These are phyloP conservation scores for Coniochaeta sp. DNA, from an alignment of 2,329 filamentous ascomycete species.

Conservation along the genomic window DNA sequence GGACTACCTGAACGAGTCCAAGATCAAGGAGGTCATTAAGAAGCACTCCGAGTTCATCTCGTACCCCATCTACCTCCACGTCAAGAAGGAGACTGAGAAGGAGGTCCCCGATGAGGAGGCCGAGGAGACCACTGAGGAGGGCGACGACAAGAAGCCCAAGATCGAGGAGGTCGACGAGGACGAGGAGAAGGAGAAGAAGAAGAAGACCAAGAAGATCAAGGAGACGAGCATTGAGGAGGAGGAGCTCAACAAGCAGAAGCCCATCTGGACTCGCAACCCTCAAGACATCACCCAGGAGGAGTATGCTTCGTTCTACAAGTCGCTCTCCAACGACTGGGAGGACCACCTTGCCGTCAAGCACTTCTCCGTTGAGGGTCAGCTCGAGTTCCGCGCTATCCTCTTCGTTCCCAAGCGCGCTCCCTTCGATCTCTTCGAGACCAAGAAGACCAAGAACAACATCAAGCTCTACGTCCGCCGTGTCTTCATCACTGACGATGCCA, in stretches of 20 bases:
- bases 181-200: slow-evolving; percentile 74
- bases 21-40: slow-evolving; percentile 99
- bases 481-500: slow-evolving; percentile 99
- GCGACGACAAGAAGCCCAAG: slow-evolving; percentile 90
- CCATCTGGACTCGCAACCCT: slow-evolving; percentile 99
- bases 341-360: slow-evolving; percentile 99
- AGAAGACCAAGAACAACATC: slow-evolving; percentile 99
- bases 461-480: slow-evolving; percentile 99
- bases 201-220: slow-evolving; percentile 99
- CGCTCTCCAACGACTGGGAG: slow-evolving; percentile 99
- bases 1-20: slow-evolving; percentile 97
- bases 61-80: slow-evolving; percentile 99
- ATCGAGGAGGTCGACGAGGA: slow-evolving; percentile 88
- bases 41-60: slow-evolving; percentile 99
- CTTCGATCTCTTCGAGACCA: slow-evolving; percentile 99
- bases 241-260: slow-evolving; percentile 99
- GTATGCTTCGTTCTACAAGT: slow-evolving; percentile 99
- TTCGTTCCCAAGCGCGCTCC: slow-evolving; percentile 99
- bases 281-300: slow-evolving; percentile 92
- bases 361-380: slow-evolving; percentile 99
- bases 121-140: slow-evolving; percentile 60
- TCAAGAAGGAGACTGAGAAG: slow-evolving; percentile 97
- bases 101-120: slow-evolving; percentile 96
- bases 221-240: slow-evolving; percentile 98
- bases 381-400: slow-evolving; percentile 99